Evolutionary conservation across 331 rosid species (phyloP), one percentile per base, ranked within the genome.

Genomic region (Quercus lobata): DNA sequence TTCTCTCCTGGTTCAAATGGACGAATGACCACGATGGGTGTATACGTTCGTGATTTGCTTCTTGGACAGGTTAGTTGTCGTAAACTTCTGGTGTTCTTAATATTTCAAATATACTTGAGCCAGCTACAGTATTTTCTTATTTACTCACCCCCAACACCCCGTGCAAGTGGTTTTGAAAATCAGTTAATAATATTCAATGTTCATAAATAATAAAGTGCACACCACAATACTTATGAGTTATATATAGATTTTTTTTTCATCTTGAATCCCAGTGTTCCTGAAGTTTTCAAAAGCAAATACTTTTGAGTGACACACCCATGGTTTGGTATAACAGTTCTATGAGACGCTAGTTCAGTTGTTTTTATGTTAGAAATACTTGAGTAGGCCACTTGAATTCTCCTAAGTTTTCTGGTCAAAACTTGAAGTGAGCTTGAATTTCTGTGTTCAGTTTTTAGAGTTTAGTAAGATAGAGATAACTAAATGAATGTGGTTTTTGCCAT

Each of bases 1-100:
- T 96, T 96, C 84, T 92, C 99, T 74, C 99, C 99, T 19, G 98
- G 98, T 78, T 96, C 99, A 32, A 94, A 79, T 81, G 99, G 99
- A 71, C 91, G 91, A 74, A 93, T 88, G 93, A 88, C 97, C 74
- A 90, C 97, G 24, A 96, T 96, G 97, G 99, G 99, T 57, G 97
- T 87, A 21, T 96, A 96, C 52, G 77, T 96, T 70, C 98, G 99
- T 61, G 99, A 96, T 89, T 87, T 93, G 84, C 95, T 96, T 75
- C 99, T 93, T 88, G 99, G 99, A 79, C 99, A 96, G 98, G 98
- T 96, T 73, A 6, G 91, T 86, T 83, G 70, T 57, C 18, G 14
- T 69, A 10, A 70, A 60, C 46, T 12, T 49, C 4, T 19, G 65
- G 60, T 63, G 19, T 44, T 35, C 46, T 41, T 58, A 72, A 34